Evolutionary conservation across 108 stramenopile genomes (phyloP).

Genomic region (Stephanodiscus triporus): DNA sequence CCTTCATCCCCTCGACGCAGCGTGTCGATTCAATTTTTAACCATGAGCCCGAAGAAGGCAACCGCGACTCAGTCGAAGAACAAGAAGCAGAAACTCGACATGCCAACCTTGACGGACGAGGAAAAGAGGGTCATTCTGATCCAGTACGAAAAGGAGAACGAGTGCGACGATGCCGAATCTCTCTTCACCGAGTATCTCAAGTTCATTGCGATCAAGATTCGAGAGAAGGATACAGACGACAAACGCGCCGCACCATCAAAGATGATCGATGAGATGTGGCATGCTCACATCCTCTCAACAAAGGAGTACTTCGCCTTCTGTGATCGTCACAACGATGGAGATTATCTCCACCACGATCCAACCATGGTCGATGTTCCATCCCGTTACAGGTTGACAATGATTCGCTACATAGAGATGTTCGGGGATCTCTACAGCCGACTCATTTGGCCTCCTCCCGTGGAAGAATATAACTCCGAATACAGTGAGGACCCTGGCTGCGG

Average conservation of each 20-base stretch:
- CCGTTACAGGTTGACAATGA: not conserved
- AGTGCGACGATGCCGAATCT: not conserved
- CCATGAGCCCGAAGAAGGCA: too few relatives aligned
- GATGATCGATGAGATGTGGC: conserved; percentile 12
- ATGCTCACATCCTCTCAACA: conserved; percentile 17
- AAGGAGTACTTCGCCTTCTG: conserved; percentile 16
- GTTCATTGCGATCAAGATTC: conserved; percentile 17
- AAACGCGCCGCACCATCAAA: conserved; percentile 3
- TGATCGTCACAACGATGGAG: conserved; percentile 19
- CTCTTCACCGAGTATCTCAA: conserved; percentile 4
- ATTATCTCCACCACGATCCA: conserved; percentile 21
- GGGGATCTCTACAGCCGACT: not conserved
- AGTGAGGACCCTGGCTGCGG: too few relatives aligned
- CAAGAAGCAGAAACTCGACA: conserved; percentile 1
- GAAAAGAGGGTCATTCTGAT: conserved; percentile 8
- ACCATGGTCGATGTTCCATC: not conserved
- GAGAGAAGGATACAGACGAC: not conserved
- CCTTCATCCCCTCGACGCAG: too few relatives aligned
- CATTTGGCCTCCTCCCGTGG: conserved; percentile 8
- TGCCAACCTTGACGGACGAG: not conserved
- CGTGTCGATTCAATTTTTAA: too few relatives aligned
- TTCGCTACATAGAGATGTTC: not conserved
- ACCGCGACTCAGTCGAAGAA: too few relatives aligned
- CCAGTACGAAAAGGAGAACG: conserved; percentile 14
- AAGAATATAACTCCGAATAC: too few relatives aligned